Conservation (phyloP, 2,329 filamentous ascomycete species). For the Aspergillus brasiliensis region DNA sequence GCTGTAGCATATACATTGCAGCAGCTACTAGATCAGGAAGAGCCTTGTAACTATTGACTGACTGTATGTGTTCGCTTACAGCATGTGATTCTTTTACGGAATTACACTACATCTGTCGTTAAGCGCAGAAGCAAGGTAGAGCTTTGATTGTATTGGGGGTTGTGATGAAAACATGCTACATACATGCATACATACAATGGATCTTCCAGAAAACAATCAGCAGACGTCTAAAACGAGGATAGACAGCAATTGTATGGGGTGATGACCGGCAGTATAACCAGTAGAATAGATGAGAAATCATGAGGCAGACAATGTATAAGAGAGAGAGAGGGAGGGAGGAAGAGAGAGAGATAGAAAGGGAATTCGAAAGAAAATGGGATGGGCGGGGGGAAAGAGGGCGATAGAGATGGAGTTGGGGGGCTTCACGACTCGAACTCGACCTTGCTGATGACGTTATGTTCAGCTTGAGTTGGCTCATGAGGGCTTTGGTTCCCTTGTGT, state of each 20-base stretch:
- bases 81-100: no score
- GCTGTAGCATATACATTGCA: no score
- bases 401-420: background rate
- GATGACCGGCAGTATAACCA: background rate
- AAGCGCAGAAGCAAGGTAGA: no score
- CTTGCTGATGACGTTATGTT: constrained; percentile 38
- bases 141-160: no score
- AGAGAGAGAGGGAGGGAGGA: background rate
- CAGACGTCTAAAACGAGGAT: background rate
- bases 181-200: constrained; percentile 2
- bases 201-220: background rate
- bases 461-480: constrained; percentile 4
- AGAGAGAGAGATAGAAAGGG: no score
- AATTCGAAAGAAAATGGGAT: background rate
- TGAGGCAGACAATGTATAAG: background rate
- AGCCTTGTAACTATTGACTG: no score
- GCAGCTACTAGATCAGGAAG: no score
- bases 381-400: background rate
- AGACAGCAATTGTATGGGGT: background rate
- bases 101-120: no score
- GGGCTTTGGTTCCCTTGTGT: background rate
- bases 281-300: background rate
- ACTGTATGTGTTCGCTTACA: no score
- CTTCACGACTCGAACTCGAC: constrained; percentile 40
- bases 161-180: background rate